Conservation (phyloP, 2,329 filamentous ascomycete genomes). For the Pseudogymnoascus sp. region DNA sequence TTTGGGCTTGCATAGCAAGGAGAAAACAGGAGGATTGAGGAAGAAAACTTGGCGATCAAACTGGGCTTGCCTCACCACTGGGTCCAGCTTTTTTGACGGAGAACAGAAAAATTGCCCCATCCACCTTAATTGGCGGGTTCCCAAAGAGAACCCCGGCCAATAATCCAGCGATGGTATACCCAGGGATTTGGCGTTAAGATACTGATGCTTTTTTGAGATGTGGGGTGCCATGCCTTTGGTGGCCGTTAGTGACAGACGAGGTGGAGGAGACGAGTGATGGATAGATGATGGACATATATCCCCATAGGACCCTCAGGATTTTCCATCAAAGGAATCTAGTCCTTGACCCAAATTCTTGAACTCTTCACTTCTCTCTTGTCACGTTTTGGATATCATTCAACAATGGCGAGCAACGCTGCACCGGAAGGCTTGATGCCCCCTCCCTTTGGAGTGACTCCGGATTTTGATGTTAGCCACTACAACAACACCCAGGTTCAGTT, state of each 20-base stretch:
- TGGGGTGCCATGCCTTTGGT: not conserved
- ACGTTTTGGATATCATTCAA: not conserved
- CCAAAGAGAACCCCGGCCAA: not conserved
- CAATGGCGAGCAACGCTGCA: not conserved
- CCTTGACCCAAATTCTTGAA: slow-evolving; percentile 1
- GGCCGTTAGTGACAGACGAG: not conserved
- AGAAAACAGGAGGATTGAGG: slow-evolving; percentile 2
- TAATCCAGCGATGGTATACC: not conserved
- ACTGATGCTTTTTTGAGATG: slow-evolving; percentile 7
- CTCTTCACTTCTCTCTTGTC: not conserved
- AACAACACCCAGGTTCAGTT: not conserved
- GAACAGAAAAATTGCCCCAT: not conserved
- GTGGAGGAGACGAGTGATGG: not conserved
- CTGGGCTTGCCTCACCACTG: not conserved
- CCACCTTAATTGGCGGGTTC: not conserved
- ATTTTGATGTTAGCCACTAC: slow-evolving; percentile 2
- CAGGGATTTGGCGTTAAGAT: not conserved
- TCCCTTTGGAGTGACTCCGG: not conserved
- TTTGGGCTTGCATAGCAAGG: not conserved
- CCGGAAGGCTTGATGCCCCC: slow-evolving; percentile 9
- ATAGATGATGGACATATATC: slow-evolving; percentile 4
- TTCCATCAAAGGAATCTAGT: not conserved
- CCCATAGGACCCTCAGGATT: not conserved
- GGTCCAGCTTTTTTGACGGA: not conserved
- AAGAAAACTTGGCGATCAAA: not conserved